These are phyloP conservation scores for Aspergillus jensenii DNA, from an alignment of 2,329 filamentous ascomycete genomes.

Conservation along the genomic window DNA sequence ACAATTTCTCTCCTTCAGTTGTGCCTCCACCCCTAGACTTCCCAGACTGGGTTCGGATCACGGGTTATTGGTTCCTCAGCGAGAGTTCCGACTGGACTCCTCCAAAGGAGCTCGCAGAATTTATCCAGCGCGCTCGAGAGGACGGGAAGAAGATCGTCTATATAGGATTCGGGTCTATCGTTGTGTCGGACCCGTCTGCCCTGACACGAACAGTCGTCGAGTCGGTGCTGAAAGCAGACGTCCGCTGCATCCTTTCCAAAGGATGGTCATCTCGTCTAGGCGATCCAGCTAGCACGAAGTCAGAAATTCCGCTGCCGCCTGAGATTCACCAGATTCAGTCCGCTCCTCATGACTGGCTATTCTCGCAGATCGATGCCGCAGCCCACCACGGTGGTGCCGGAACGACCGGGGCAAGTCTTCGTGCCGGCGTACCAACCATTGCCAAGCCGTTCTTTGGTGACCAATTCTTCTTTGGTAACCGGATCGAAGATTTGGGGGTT, in stretches of 20 bases:
- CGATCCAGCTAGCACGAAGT: constrained; percentile 57
- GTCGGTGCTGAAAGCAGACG: constrained; percentile 84
- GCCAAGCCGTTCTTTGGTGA: constrained; percentile 97
- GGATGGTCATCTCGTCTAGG: constrained; percentile 89
- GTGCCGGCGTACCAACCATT: constrained; percentile 89
- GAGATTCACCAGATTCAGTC: constrained; percentile 87
- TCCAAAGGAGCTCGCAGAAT: constrained; percentile 70
- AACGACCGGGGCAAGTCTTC: constrained; percentile 88
- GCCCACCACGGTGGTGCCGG: constrained; percentile 94
- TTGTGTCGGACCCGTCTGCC: constrained; percentile 83
- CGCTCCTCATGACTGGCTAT: constrained; percentile 95
- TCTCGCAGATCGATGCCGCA: constrained; percentile 87
- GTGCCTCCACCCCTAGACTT: constrained; percentile 94
- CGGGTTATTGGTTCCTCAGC: constrained; percentile 96
- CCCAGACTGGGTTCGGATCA: constrained; percentile 95
- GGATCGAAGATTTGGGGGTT: constrained; percentile 90
- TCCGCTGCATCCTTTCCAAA: constrained; percentile 91
- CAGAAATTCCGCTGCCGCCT: constrained; percentile 68
- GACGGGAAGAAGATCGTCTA: constrained; percentile 94
- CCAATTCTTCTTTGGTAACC: constrained; percentile 90
- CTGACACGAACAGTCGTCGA: constrained; percentile 93
- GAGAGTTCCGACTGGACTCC: constrained; percentile 71
- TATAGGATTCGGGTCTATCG: constrained; percentile 94
- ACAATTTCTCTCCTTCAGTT: constrained; percentile 93
- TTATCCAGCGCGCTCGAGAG: constrained; percentile 76